A percentile compares a stretch with the other conserved stretches of the same genome.
These are phyloP conservation scores for Orbilia oligospora DNA, from an alignment of 2,329 filamentous ascomycete genomes.

Conservation along the genomic window DNA sequence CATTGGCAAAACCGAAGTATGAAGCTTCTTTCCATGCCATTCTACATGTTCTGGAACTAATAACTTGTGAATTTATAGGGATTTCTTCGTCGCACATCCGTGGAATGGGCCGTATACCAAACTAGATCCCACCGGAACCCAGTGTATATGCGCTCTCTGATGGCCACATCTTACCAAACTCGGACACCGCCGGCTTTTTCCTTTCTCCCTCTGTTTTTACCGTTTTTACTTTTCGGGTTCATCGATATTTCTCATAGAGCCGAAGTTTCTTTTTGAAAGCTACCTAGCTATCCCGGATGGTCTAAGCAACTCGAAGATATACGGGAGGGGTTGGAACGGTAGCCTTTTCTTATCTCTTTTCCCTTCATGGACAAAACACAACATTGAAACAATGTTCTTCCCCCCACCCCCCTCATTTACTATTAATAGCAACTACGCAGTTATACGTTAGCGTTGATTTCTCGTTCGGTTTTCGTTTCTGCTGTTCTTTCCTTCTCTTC, in stretches of 20 bases:
- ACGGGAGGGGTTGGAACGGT: constrained; percentile 2
- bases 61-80: constrained; percentile 26
- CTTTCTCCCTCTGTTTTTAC: background rate
- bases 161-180: background rate
- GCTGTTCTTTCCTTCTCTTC: background rate
- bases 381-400: background rate
- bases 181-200: background rate
- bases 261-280: background rate
- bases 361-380: background rate
- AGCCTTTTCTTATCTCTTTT: background rate
- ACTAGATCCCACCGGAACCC: constrained; percentile 56
- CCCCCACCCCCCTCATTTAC: background rate
- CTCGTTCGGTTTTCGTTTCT: background rate
- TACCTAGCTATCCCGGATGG: background rate
- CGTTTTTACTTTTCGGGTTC: background rate
- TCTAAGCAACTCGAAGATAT: constrained; percentile 7
- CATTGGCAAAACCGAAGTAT: constrained; percentile 57
- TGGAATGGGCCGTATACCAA: constrained; percentile 57
- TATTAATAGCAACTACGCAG: constrained; percentile 1
- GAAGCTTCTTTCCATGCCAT: background rate
- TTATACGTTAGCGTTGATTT: constrained; percentile 12
- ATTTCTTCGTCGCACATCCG: constrained; percentile 55
- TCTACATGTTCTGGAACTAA: constrained; percentile 20
- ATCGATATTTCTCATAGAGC: constrained; percentile 14
- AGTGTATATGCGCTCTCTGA: constrained; percentile 56